Percentiles rank a stretch among this genome's conserved stretches.
Evolutionary conservation across 148 eudicot species (phyloP).

Genomic region (Talinum fruticosum): DNA sequence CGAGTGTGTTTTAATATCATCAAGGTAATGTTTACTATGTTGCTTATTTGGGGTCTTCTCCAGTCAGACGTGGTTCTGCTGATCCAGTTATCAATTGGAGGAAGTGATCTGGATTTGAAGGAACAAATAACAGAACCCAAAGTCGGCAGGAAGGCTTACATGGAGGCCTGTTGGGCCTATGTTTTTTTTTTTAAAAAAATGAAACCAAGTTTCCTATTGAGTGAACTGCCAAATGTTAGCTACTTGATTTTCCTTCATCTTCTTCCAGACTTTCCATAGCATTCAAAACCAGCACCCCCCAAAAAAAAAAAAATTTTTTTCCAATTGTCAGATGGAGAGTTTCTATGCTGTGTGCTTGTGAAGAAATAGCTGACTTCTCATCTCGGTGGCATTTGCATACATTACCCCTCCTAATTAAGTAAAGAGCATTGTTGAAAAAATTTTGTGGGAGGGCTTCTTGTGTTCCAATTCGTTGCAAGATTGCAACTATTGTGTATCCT

Average conservation of each 20-base stretch:
- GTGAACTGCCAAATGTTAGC: too few species aligned
- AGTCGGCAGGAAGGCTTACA: too few species aligned
- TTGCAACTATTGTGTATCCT: too few species aligned
- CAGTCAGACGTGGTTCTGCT: neutral
- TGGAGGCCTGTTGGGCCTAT: too few species aligned
- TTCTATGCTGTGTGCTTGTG: neutral
- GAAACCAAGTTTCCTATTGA: too few species aligned
- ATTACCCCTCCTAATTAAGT: neutral
- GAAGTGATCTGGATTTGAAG: too few species aligned
- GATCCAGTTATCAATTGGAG: neutral
- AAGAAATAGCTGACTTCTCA: neutral
- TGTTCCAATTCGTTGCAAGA: too few species aligned
- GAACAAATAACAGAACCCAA: too few species aligned
- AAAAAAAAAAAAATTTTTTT: too few species aligned
- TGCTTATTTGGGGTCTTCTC: neutral
- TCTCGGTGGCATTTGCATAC: neutral
- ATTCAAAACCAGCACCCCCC: too few species aligned
- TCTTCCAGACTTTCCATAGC: neutral
- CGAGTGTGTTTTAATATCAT: neutral
- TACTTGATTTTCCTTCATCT: neutral
- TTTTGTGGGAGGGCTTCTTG: neutral
- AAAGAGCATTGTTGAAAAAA: neutral
- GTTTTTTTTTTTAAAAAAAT: too few species aligned
- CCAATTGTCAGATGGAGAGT: neutral
- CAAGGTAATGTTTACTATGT: neutral